A percentile compares a stretch with the other conserved stretches of the same genome.
Evolutionary conservation across 768 basidiomycete genomes (phyloP).

Genomic region (Suillus clintonianus): DNA sequence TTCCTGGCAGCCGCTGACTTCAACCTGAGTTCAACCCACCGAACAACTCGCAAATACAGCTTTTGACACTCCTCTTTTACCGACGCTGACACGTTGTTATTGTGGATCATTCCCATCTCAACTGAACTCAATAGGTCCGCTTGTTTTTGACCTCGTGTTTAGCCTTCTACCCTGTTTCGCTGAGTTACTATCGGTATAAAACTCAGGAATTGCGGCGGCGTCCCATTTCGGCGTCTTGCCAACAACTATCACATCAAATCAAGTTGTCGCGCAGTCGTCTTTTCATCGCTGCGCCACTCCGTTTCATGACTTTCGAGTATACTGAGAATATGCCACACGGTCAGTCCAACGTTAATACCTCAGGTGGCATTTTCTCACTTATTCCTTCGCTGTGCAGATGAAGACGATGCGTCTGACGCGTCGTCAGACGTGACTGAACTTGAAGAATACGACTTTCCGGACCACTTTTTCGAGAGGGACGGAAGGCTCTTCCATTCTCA

Average conservation of each 20-base stretch:
- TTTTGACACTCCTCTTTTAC: constrained; percentile 16
- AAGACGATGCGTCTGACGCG: constrained; percentile 41
- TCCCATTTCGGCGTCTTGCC: constrained; percentile 38
- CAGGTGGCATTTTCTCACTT: background rate
- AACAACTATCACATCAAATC: constrained; percentile 35
- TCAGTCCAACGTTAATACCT: background rate
- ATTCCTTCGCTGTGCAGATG: constrained; percentile 18
- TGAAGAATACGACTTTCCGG: constrained; percentile 53
- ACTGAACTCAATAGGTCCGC: constrained; percentile 30
- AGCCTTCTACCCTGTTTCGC: constrained; percentile 40
- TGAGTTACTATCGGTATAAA: constrained; percentile 42
- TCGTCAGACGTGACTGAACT: constrained; percentile 50
- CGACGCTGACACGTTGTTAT: constrained; percentile 12
- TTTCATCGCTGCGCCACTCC: constrained; percentile 4
- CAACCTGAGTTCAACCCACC: constrained; percentile 6
- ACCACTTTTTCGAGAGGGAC: constrained; percentile 57
- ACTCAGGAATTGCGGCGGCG: constrained; percentile 39
- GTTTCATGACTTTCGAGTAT: constrained; percentile 31
- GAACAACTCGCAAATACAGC: constrained; percentile 9
- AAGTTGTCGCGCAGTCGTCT: constrained; percentile 15
- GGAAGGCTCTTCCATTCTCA: constrained; percentile 72
- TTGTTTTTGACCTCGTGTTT: constrained; percentile 35
- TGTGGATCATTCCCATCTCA: constrained; percentile 24
- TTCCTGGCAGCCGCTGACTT: constrained; percentile 7
- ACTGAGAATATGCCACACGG: constrained; percentile 24